These are phyloP conservation scores for Penicillium sp. DNA, from an alignment of 2,329 filamentous ascomycete genomes.

Conservation along the genomic window DNA sequence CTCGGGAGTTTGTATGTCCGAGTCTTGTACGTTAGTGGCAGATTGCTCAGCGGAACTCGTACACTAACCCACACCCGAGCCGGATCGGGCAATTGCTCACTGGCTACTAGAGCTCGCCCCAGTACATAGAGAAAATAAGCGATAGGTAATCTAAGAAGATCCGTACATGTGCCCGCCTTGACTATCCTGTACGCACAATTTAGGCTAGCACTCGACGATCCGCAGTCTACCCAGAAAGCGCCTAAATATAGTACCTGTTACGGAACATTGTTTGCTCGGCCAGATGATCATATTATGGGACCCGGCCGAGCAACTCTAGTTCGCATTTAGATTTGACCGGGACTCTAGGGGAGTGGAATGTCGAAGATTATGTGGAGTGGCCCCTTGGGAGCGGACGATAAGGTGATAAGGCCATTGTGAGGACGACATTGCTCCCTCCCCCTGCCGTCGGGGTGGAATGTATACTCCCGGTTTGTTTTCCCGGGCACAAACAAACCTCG, in stretches of 20 bases:
- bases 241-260: not conserved
- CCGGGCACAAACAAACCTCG: conserved; percentile 1
- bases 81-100: not conserved
- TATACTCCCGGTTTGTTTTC: not conserved
- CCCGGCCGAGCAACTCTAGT: not conserved
- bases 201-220: too few species aligned
- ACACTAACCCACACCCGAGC: not conserved
- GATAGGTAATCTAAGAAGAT: not conserved
- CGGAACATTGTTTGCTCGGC: not conserved
- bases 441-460: conserved; percentile 10
- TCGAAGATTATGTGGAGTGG: conserved; percentile 10
- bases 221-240: not conserved
- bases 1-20: not conserved
- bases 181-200: not conserved
- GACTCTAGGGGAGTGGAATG: conserved; percentile 17
- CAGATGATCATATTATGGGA: not conserved
- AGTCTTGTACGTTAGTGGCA: not conserved
- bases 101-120: not conserved
- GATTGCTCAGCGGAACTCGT: not conserved
- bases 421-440: conserved; percentile 9
- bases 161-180: not conserved
- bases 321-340: conserved; percentile 5
- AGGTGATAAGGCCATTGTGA: not conserved
- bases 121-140: not conserved
- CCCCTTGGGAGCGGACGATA: not conserved